These are phyloP conservation scores for Clarireedia homoeocarpa DNA, from an alignment of 2,329 filamentous ascomycete genomes.

Conservation along the genomic window DNA sequence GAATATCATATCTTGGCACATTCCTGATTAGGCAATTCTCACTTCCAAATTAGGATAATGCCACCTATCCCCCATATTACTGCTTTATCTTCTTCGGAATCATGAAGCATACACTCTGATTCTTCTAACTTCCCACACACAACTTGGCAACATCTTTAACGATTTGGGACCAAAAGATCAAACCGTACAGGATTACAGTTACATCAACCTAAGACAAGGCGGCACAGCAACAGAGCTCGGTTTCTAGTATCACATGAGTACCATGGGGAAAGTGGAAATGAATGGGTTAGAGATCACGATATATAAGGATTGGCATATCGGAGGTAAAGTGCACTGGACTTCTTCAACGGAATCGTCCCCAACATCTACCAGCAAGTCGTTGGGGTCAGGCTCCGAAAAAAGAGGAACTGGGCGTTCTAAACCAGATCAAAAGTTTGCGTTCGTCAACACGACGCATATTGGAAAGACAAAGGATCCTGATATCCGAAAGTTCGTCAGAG, in stretches of 20 bases:
- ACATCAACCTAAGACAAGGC: background rate
- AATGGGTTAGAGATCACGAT: background rate
- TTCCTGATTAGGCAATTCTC: too few relatives aligned
- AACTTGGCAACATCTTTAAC: too few relatives aligned
- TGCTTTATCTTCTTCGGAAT: too few relatives aligned
- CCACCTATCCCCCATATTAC: too few relatives aligned
- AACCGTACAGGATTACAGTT: too few relatives aligned
- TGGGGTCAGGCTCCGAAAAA: background rate
- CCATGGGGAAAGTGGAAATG: background rate
- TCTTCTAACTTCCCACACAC: too few relatives aligned
- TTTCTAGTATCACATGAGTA: background rate
- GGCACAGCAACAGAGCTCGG: background rate
- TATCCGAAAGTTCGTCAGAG: conserved; percentile 13
- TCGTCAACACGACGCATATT: conserved; percentile 11
- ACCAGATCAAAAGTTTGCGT: conserved; percentile 11
- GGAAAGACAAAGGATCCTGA: conserved; percentile 7
- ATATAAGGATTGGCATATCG: background rate
- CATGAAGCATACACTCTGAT: too few relatives aligned
- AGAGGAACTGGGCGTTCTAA: background rate
- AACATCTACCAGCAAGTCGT: background rate
- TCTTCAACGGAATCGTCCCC: background rate
- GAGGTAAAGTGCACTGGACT: background rate
- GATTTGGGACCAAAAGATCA: too few relatives aligned
- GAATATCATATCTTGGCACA: too few relatives aligned
- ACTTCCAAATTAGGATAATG: too few relatives aligned